Base-by-base conservation (phyloP, 371 early-diverging fungal genomes). In the Mortierella sp. region DNA sequence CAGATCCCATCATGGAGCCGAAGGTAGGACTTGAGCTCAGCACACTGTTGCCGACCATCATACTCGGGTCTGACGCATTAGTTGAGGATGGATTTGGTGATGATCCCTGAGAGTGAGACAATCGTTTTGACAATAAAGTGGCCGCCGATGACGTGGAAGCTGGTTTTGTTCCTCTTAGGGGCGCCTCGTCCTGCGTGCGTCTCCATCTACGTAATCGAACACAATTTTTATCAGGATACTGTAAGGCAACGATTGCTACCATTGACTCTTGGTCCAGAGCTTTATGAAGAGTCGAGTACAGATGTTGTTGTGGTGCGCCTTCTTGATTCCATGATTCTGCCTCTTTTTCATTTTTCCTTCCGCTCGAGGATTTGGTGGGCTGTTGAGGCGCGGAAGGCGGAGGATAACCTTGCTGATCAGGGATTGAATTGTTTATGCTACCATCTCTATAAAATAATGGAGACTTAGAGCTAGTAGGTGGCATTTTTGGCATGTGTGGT, bases 181-280 rank as follows among this genome's bases (percentile, higher is more conserved):
- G 47, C 10, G 61, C 54, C 15, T 74, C 71, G 15, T 74, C 71
- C 13, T 80, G 75, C n/a, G 68, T 56, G 13, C 67, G 81, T 31
- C 75, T 66, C 75, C 68, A 67, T 57, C 57, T 66, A 2, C 81
- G 75, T 17, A 75, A 35, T 17, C 75, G 64, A n/a, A 64, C 57
- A 31, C 75, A 63, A 15, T 67, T 61, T 29, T 60, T 74, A 37
- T 75, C 75, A 0, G 81, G 81, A 51, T 80, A 80, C 37, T 80
- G 81, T 34, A 80, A 29, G 10, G 81, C 75, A 10, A 80, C 71
- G 32, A 80, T 61, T 0, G 81, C 81, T 10, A 80, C 81, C 71
- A 80, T 70, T 2, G 71, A 49, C 6, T 80, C 72, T 12, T 66
- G 59, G 6, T 75, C 61, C 61, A 80, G 32, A 1, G 75, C 68